These are phyloP conservation scores for Pseudogymnoascus sp. DNA, from an alignment of 2,329 filamentous ascomycete genomes.

Conservation along the genomic window DNA sequence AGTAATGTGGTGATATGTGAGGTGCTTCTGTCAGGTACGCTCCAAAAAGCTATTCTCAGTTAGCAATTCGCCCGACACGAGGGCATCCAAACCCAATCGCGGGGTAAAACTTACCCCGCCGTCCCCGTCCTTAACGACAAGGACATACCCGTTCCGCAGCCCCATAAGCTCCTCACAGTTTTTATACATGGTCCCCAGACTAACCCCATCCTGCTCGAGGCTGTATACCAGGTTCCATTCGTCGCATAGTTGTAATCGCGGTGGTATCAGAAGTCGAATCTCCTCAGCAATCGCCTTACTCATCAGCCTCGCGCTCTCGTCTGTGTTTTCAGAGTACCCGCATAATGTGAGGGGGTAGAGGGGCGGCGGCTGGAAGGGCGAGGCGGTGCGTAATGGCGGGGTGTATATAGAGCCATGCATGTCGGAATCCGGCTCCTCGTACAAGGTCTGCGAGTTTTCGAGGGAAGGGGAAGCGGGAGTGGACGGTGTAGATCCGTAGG, in stretches of 20 bases:
- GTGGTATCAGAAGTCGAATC: conserved; percentile 79
- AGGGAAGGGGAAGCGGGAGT: not conserved
- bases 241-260: conserved; percentile 78
- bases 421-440: not conserved
- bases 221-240: conserved; percentile 84
- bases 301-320: conserved; percentile 55
- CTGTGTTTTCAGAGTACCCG: conserved; percentile 56
- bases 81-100: not conserved
- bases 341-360: conserved; percentile 69
- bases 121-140: conserved; percentile 72
- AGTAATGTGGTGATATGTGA: conserved; percentile 75
- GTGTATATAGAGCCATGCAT: conserved; percentile 18
- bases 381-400: conserved; percentile 46
- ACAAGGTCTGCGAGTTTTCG: conserved; percentile 5
- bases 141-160: conserved; percentile 74
- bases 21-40: conserved; percentile 89
- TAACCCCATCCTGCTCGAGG: conserved; percentile 84
- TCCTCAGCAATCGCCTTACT: conserved; percentile 75
- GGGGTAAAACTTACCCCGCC: conserved; percentile 52
- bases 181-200: conserved; percentile 76
- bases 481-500: not conserved
- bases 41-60: conserved; percentile 60
- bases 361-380: conserved; percentile 80
- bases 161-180: conserved; percentile 60
- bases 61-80: conserved; percentile 1